These are phyloP conservation scores for Colletotrichum chrysophilum DNA, from an alignment of 2,329 filamentous ascomycete species.

Conservation along the genomic window DNA sequence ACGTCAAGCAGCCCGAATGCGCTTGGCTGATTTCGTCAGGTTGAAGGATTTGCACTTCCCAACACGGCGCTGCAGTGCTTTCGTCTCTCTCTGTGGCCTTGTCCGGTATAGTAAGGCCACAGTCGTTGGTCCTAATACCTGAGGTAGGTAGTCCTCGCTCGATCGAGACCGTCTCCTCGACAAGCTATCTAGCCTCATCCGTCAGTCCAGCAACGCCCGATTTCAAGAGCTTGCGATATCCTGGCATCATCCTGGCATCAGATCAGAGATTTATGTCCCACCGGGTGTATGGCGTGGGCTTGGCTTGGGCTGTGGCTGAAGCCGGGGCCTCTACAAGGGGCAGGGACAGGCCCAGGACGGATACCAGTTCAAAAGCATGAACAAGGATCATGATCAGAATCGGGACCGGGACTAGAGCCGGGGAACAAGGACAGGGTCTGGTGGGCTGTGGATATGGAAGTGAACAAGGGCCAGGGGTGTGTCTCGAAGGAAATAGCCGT, in stretches of 20 bases:
- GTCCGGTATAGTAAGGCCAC: background rate
- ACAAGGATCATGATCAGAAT: background rate
- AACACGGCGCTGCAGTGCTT: background rate
- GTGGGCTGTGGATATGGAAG: background rate
- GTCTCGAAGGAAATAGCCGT: conserved; percentile 1
- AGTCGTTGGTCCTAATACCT: background rate
- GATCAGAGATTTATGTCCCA: conserved; percentile 18
- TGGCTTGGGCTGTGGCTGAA: conserved; percentile 13
- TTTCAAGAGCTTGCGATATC: conserved; percentile 8
- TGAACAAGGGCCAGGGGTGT: background rate
- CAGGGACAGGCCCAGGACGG: conserved; percentile 1
- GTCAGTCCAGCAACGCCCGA: conserved; percentile 14
- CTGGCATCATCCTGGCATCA: conserved; percentile 22
- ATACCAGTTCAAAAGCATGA: background rate
- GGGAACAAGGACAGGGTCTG: background rate
- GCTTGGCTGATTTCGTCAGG: background rate
- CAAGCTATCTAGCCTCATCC: conserved; percentile 5
- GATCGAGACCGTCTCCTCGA: conserved; percentile 4
- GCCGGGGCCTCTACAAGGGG: background rate
- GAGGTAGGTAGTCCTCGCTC: background rate
- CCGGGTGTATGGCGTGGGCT: conserved; percentile 11
- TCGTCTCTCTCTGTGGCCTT: background rate
- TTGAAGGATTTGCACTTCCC: background rate
- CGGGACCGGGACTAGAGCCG: background rate
- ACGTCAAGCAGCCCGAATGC: background rate